A percentile compares a stretch with the other conserved stretches of the same genome.
Conservation (phyloP, 768 basidiomycete genomes). For the Coprinopsis sp. region DNA sequence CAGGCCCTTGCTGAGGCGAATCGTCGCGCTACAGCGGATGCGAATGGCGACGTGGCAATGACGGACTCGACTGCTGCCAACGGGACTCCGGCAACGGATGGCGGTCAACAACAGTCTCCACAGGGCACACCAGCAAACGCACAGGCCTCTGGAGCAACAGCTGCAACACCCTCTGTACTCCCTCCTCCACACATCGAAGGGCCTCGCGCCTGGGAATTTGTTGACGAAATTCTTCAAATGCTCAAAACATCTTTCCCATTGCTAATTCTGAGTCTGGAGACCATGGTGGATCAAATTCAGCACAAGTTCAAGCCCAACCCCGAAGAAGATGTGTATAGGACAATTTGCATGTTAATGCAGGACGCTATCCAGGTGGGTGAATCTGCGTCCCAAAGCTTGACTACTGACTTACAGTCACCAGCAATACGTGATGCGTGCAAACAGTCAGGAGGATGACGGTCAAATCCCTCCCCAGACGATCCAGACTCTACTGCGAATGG, state of each 20-base stretch:
- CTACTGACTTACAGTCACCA: conserved; percentile 21
- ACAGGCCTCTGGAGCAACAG: conserved; percentile 12
- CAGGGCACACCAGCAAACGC: conserved; percentile 1
- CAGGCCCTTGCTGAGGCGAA: conserved; percentile 22
- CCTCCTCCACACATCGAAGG: conserved; percentile 8
- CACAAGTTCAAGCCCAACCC: conserved; percentile 81
- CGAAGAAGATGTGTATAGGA: conserved; percentile 93
- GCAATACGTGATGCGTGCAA: conserved; percentile 70
- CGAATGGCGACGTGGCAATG: conserved; percentile 18
- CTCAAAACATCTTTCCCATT: conserved; percentile 96
- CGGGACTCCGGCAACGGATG: conserved; percentile 2
- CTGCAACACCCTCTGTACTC: conserved; percentile 4
- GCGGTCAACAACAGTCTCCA: background rate
- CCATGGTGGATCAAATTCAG: conserved; percentile 91
- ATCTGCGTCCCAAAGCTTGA: background rate
- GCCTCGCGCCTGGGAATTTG: conserved; percentile 76
- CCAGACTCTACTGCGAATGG: conserved; percentile 55
- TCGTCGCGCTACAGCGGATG: conserved; percentile 24
- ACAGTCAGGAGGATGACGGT: conserved; percentile 64
- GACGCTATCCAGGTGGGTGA: conserved; percentile 76
- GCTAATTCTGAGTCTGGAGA: conserved; percentile 91
- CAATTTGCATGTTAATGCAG: conserved; percentile 79
- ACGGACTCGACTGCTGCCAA: conserved; percentile 19
- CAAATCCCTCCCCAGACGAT: conserved; percentile 51
- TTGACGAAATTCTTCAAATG: conserved; percentile 90